A percentile compares a stretch with the other conserved stretches of the same genome.
Evolutionary conservation across 2,329 filamentous ascomycete genomes (phyloP).

Genomic region (Fusarium falciforme): DNA sequence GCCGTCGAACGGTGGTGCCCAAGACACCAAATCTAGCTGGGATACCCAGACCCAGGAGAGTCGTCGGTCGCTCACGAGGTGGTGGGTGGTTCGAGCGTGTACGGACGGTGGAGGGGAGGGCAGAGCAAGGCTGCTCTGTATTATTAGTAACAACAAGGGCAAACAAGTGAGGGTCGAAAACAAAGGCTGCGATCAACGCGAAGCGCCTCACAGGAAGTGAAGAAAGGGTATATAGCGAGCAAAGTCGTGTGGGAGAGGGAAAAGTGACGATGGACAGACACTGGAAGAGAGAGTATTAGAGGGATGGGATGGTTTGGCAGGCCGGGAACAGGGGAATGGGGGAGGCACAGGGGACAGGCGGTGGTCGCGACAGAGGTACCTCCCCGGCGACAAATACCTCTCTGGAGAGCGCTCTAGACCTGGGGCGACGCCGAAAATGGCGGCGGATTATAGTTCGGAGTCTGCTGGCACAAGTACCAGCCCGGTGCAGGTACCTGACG

Average conservation of each 20-base stretch:
- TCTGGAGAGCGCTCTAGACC: constrained; percentile 14
- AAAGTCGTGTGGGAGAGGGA: constrained; percentile 26
- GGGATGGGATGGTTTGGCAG: constrained; percentile 43
- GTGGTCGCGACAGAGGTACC: constrained; percentile 34
- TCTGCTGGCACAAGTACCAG: constrained; percentile 24
- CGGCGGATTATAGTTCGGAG: neutral
- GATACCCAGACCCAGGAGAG: constrained; percentile 40
- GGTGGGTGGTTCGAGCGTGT: constrained; percentile 21
- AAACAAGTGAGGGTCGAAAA: constrained; percentile 20
- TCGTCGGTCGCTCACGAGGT: constrained; percentile 26
- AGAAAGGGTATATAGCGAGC: constrained; percentile 26
- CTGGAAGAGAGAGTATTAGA: constrained; percentile 40
- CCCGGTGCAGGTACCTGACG: constrained; percentile 34
- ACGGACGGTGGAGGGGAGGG: constrained; percentile 1
- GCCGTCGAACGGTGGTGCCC: constrained; percentile 26
- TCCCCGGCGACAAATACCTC: constrained; percentile 29
- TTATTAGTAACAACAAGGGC: constrained; percentile 37
- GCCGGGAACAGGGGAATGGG: constrained; percentile 36
- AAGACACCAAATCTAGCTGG: constrained; percentile 37
- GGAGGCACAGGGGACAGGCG: constrained; percentile 31
- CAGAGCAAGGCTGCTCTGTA: constrained; percentile 23
- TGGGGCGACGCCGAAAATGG: neutral
- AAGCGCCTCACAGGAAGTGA: constrained; percentile 33
- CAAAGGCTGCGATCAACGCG: constrained; percentile 43
- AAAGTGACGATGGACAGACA: constrained; percentile 31